Evolutionary conservation across 73 alveolate species (phyloP).

Genomic region (Breviolum minutum): DNA sequence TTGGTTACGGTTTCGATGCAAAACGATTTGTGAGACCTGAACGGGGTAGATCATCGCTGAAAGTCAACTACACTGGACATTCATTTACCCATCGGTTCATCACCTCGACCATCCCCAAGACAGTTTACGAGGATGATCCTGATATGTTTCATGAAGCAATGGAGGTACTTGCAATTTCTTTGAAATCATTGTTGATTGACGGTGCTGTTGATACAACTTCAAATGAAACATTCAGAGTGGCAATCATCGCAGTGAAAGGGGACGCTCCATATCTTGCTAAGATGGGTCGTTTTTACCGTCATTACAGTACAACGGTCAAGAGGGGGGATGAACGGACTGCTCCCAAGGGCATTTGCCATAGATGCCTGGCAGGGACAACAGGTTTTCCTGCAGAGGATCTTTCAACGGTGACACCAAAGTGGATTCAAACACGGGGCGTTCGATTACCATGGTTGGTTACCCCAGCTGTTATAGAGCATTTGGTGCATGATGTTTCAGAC

Average conservation of each 20-base stretch:
- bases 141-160: not conserved
- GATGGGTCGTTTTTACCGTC: not conserved
- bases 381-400: not conserved
- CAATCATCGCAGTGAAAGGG: not conserved
- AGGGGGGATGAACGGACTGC: not conserved
- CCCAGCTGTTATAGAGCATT: not conserved
- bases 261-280: not conserved
- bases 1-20: not conserved
- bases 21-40: not conserved
- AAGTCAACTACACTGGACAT: not conserved
- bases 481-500: not conserved
- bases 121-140: not conserved
- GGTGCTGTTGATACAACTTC: not conserved
- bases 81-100: not conserved
- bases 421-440: not conserved
- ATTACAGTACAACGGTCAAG: not conserved
- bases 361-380: not conserved
- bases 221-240: not conserved
- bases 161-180: not conserved
- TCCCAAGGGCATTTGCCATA: not conserved
- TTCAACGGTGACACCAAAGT: not conserved
- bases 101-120: not conserved
- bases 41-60: not conserved
- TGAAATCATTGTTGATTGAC: not conserved
- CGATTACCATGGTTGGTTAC: not conserved